Evolutionary conservation across 106 monocot species (phyloP).

Genomic region (Triglochin maritima): DNA sequence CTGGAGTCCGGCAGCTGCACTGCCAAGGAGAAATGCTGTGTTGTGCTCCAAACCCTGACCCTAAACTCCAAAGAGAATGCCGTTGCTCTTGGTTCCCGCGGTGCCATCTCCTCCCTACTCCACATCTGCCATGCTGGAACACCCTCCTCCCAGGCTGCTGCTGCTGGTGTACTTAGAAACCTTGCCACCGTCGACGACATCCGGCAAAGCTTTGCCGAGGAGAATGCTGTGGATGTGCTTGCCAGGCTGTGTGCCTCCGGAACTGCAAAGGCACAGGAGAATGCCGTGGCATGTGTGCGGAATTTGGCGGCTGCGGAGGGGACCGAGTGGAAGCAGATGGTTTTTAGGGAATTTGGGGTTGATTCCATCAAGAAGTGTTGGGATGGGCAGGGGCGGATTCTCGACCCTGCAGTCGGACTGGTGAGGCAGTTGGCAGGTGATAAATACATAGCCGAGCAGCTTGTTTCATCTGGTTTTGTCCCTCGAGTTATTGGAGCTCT

Average conservation of each 20-base stretch:
- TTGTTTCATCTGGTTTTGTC: slow-evolving; percentile 35
- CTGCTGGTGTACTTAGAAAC: slow-evolving; percentile 52
- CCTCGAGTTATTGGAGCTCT: slow-evolving; percentile 19
- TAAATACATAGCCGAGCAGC: slow-evolving; percentile 34
- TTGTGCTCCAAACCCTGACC: slow-evolving; percentile 42
- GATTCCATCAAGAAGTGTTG: slow-evolving; percentile 42
- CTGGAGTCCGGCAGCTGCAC: slow-evolving; percentile 41
- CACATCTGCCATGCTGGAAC: slow-evolving; percentile 54
- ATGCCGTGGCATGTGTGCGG: slow-evolving; percentile 40
- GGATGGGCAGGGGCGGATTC: slow-evolving; percentile 17
- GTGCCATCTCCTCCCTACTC: slow-evolving; percentile 48
- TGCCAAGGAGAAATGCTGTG: slow-evolving; percentile 51
- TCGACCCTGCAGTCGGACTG: slow-evolving; percentile 47
- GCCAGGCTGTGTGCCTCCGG: slow-evolving; percentile 38
- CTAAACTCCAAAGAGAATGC: slow-evolving; percentile 36
- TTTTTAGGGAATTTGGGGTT: slow-evolving; percentile 43
- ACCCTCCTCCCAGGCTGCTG: slow-evolving; percentile 48
- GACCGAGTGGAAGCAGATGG: slow-evolving; percentile 25
- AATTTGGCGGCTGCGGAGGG: slow-evolving; percentile 40
- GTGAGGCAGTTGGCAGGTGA: slow-evolving; percentile 40
- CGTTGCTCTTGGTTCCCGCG: slow-evolving; percentile 39
- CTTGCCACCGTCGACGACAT: slow-evolving; percentile 52
- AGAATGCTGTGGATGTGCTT: slow-evolving; percentile 30
- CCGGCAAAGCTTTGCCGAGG: slow-evolving; percentile 33
- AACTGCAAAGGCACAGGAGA: slow-evolving; percentile 45